Evolutionary conservation across 1,139 yeast species (phyloP), one percentile per base, ranked within the genome.

Genomic region (Spencermartinsiella ligniputridi): DNA sequence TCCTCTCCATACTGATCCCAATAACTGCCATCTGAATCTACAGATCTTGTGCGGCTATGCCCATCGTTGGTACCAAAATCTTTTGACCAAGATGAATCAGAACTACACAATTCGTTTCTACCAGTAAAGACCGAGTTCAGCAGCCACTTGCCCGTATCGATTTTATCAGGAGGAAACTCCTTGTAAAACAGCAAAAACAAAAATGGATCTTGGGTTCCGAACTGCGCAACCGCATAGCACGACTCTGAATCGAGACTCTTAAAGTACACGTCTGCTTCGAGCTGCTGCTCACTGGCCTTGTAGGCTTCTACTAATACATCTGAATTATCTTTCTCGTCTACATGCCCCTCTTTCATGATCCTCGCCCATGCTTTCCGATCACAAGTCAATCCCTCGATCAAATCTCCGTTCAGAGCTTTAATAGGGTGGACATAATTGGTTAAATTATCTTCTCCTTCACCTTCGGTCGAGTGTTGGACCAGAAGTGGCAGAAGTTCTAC

Each of bases 191-290:
- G 15, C 32, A 27, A n/a, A n/a, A n/a, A 6, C 6, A 27, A 15
- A 15, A 5, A 27, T 9, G 32, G 32, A 11, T 27, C 32, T 5
- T n/a, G 15, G 15, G 15, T 27, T 27, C 32, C 32, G n/a, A 27
- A 27, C 32, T 27, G 15, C 6, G 32, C 32, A 9, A 27, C 15
- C 32, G 32, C 32, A 15, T 27, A 27, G 18, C 96, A 96, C 45
- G 79, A 72, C 56, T 86, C 95, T 3, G 94, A 92, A 64, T 86
- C 95, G 48, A 76, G 71, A 49, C 81, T 75, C 47, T 88, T 78
- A 25, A 69, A 73, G 16, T 50, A 46, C 52, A 53, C 67, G 72
- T 79, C 81, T 46, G 83, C 84, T 54, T 81, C 72, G 20, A 66
- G 61, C 19, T 80, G 76, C 16, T 79, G 80, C 57, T 85, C 94